These are phyloP conservation scores for Mycosarcoma maydis DNA, from an alignment of 1,284 basidiomycete species.

Conservation along the genomic window DNA sequence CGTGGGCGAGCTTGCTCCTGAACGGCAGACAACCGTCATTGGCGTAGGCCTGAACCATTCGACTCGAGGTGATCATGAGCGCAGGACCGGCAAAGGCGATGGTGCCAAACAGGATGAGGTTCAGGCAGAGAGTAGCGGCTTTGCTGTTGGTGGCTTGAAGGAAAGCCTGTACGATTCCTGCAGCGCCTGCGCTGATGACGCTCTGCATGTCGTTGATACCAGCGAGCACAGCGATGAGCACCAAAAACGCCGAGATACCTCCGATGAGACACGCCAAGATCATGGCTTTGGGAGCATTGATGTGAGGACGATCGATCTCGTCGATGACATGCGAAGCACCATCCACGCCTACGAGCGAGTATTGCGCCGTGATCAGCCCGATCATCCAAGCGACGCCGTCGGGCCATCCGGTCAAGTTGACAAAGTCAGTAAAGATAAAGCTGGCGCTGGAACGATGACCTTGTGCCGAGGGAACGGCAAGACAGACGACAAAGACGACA, in stretches of 20 bases:
- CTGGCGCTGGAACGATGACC: conserved; percentile 18
- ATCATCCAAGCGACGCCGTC: conserved; percentile 46
- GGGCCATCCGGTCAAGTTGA: conserved; percentile 47
- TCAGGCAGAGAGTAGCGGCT: conserved; percentile 19
- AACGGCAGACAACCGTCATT: conserved; percentile 37
- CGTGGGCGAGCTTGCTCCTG: conserved; percentile 10
- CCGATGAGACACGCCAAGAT: conserved; percentile 39
- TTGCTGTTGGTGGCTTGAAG: conserved; percentile 23
- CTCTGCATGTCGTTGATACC: conserved; percentile 31
- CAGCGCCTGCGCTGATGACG: conserved; percentile 27
- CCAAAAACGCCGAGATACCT: conserved; percentile 25
- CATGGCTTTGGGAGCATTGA: conserved; percentile 49
- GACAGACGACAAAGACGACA: conserved; percentile 31
- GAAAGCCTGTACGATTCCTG: conserved; percentile 30
- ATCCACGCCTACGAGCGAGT: conserved; percentile 38
- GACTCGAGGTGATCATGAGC: conserved; percentile 28
- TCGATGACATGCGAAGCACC: conserved; percentile 44
- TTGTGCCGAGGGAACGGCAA: conserved; percentile 25
- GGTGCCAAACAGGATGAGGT: conserved; percentile 24
- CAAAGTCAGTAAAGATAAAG: conserved; percentile 40
- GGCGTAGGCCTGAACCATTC: conserved; percentile 43
- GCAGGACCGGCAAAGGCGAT: conserved; percentile 37
- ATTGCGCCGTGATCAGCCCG: conserved; percentile 48
- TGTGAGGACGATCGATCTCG: conserved; percentile 39
- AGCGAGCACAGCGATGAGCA: conserved; percentile 31